A percentile compares a stretch with the other conserved stretches of the same genome.
These are phyloP conservation scores for Backusella liffmaniae DNA, from an alignment of 192 early-diverging fungal species.

Conservation along the genomic window DNA sequence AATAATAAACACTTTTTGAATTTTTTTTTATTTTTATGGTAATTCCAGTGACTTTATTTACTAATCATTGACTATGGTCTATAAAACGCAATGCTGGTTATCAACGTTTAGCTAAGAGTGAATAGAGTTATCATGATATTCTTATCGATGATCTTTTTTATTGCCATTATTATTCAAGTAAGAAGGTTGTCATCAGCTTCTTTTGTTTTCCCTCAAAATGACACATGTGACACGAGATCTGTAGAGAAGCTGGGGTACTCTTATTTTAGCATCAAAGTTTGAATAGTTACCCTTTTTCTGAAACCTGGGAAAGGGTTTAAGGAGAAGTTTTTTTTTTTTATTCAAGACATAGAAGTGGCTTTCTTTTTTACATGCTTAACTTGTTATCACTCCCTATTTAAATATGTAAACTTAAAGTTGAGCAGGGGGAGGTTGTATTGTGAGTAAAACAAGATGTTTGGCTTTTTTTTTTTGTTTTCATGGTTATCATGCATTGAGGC, in stretches of 20 bases:
- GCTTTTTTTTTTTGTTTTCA: background rate
- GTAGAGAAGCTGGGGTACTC: background rate
- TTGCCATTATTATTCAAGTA: no score
- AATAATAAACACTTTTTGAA: background rate
- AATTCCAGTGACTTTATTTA: background rate
- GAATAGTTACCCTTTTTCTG: background rate
- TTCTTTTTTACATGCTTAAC: background rate
- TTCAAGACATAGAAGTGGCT: background rate
- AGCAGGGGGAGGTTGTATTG: no score
- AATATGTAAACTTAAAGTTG: background rate
- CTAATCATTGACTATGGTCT: background rate
- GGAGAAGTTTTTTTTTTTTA: background rate
- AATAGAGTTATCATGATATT: no score
- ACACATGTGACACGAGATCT: background rate
- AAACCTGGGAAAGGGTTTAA: background rate
- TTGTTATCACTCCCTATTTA: background rate
- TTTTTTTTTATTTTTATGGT: background rate
- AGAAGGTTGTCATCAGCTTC: background rate
- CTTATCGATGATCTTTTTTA: no score
- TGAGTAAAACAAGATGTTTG: no score
- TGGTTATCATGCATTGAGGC: background rate
- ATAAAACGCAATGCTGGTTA: background rate
- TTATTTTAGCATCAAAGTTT: background rate
- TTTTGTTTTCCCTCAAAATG: background rate
- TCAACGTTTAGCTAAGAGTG: no score